Percentiles rank a stretch among this genome's conserved stretches.
Conservation (phyloP, 176 grass and related monocot genomes). For the Ensete ventricosum region DNA sequence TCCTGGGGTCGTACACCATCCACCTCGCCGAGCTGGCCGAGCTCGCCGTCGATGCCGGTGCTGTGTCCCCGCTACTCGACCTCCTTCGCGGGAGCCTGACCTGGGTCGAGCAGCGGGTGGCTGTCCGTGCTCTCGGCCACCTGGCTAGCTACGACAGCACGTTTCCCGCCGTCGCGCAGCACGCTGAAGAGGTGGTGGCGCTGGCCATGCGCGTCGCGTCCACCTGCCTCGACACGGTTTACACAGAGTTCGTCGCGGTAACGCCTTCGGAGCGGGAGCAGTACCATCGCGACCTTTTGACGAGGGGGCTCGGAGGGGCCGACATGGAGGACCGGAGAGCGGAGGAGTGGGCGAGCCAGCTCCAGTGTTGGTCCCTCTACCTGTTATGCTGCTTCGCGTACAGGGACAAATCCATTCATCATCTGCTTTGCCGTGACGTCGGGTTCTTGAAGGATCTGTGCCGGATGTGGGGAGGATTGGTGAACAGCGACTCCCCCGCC, state of each 20-base stretch:
- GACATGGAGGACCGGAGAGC: constrained; percentile 69
- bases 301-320: constrained; percentile 28
- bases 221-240: constrained; percentile 49
- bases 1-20: constrained; percentile 82
- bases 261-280: constrained; percentile 29
- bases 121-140: constrained; percentile 67
- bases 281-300: constrained; percentile 73
- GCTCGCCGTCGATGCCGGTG: constrained; percentile 50
- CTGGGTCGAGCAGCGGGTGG: constrained; percentile 83
- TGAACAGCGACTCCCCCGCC: constrained; percentile 68
- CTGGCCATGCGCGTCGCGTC: constrained; percentile 44
- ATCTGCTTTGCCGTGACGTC: constrained; percentile 39
- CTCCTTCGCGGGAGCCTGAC: constrained; percentile 61
- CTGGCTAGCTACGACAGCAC: constrained; percentile 84
- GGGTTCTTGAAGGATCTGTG: constrained; percentile 56
- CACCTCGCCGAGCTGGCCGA: constrained; percentile 49
- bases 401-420: constrained; percentile 49
- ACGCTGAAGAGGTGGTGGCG: constrained; percentile 48
- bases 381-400: constrained; percentile 76
- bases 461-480: constrained; percentile 91
- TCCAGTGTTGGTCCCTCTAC: constrained; percentile 97
- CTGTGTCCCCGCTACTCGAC: constrained; percentile 35
- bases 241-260: constrained; percentile 32
- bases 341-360: constrained; percentile 96
- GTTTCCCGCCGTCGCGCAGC: constrained; percentile 42